A percentile compares a stretch with the other conserved stretches of the same genome.
These are phyloP conservation scores for Podaxis pistillaris DNA, from an alignment of 768 basidiomycete species.

Conservation along the genomic window DNA sequence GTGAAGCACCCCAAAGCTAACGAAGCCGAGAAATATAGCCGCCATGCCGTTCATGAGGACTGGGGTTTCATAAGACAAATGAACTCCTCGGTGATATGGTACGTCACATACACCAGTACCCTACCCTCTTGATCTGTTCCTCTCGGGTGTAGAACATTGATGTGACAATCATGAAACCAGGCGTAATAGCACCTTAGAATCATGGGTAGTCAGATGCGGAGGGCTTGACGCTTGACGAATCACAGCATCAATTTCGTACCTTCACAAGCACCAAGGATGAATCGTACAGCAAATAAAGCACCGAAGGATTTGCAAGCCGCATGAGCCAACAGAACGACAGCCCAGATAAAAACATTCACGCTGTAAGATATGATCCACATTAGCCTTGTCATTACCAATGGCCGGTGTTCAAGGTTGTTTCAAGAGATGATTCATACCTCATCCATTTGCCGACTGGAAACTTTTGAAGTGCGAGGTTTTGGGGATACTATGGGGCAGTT, in stretches of 20 bases:
- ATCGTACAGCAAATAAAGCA: conserved; percentile 65
- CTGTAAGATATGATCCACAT: conserved; percentile 24
- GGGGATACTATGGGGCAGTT: conserved; percentile 55
- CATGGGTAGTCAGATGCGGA: neutral
- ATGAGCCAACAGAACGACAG: conserved; percentile 56
- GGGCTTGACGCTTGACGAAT: neutral
- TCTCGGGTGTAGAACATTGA: conserved; percentile 82
- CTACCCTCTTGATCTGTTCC: conserved; percentile 73
- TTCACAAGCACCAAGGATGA: conserved; percentile 76
- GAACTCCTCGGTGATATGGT: conserved; percentile 4
- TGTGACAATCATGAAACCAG: conserved; percentile 79
- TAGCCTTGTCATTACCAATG: neutral
- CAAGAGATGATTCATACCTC: conserved; percentile 42
- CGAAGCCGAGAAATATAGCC: conserved; percentile 69
- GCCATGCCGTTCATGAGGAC: conserved; percentile 79
- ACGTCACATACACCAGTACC: conserved; percentile 69
- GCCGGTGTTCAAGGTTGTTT: conserved; percentile 4
- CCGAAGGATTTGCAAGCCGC: conserved; percentile 73
- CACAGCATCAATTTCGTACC: conserved; percentile 24
- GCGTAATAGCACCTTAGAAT: conserved; percentile 64
- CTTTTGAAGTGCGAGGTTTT: conserved; percentile 73
- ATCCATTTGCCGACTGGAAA: conserved; percentile 84
- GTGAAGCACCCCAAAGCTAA: conserved; percentile 68
- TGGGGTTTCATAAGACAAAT: conserved; percentile 22
- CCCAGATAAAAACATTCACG: conserved; percentile 76